A percentile compares a stretch with the other conserved stretches of the same genome.
These are phyloP conservation scores for Pichia nanzhaoensis DNA, from an alignment of 805 yeast genomes.

Conservation along the genomic window DNA sequence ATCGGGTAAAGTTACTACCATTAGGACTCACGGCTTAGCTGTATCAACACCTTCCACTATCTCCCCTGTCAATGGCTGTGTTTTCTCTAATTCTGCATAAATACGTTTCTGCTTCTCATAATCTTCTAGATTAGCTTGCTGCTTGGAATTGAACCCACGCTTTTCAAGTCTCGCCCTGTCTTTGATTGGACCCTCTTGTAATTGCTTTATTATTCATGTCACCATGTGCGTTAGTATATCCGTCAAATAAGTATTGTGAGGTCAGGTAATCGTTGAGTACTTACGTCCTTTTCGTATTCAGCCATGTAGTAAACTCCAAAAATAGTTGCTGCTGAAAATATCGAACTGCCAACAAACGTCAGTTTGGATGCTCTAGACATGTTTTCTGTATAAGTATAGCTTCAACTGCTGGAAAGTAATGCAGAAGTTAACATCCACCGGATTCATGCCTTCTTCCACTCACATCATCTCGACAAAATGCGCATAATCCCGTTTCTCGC, in stretches of 20 bases:
- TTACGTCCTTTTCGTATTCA: constrained; percentile 54
- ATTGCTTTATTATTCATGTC: constrained; percentile 33
- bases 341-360: constrained; percentile 56
- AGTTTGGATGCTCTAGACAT: constrained; percentile 81
- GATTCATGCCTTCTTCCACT: no score
- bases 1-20: no score
- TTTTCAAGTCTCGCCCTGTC: constrained; percentile 63
- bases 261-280: constrained; percentile 17
- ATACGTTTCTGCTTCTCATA: constrained; percentile 60
- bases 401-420: no score
- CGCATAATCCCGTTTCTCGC: no score
- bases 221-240: constrained; percentile 2
- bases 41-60: constrained; percentile 37
- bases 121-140: constrained; percentile 54
- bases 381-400: no score
- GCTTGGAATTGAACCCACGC: constrained; percentile 32
- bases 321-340: constrained; percentile 52
- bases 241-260: no score
- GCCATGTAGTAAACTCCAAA: constrained; percentile 68
- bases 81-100: constrained; percentile 45
- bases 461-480: no score
- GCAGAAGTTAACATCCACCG: no score
- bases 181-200: constrained; percentile 78
- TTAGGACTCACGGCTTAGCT: neutral
- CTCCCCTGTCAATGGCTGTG: constrained; percentile 60